Percentiles rank a stretch among this genome's conserved stretches.
These are phyloP conservation scores for Dendrocalamus sinicus DNA, from an alignment of 176 grass and related monocot species.

Conservation along the genomic window DNA sequence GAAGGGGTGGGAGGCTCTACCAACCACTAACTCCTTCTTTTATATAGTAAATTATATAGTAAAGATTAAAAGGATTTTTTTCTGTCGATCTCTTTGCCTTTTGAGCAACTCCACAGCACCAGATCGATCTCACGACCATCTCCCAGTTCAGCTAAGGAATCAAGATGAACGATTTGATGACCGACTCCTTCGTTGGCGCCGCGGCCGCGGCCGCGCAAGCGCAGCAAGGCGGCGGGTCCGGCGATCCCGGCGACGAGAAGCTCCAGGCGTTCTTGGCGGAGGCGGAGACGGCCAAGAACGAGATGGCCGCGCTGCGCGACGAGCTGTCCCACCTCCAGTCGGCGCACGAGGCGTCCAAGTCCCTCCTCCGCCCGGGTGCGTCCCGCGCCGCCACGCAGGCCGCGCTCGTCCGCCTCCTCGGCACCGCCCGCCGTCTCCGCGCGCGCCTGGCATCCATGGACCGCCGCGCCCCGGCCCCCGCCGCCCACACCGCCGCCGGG, in stretches of 20 bases:
- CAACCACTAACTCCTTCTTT: too few species aligned
- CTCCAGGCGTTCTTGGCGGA: conserved; percentile 59
- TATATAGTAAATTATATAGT: too few species aligned
- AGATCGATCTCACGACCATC: not conserved
- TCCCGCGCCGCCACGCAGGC: conserved; percentile 45
- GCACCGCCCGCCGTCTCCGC: conserved; percentile 44
- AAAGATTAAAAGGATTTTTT: not conserved
- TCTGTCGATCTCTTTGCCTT: not conserved
- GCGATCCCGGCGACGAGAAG: conserved; percentile 25
- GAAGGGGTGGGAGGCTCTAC: too few species aligned
- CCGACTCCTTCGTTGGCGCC: conserved; percentile 57
- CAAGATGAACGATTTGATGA: conserved; percentile 72
- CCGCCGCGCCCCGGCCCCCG: conserved; percentile 47
- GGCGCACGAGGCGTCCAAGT: conserved; percentile 61
- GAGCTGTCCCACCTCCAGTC: conserved; percentile 49
- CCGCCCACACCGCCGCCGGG: conserved; percentile 46
- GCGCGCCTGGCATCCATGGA: conserved; percentile 55
- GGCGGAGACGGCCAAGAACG: conserved; percentile 54
- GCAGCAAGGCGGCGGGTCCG: not conserved
- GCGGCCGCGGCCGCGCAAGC: conserved; percentile 38
- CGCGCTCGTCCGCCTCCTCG: conserved; percentile 52
- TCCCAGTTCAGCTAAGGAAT: not conserved
- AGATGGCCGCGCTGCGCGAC: conserved; percentile 53
- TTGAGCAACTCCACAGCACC: not conserved
- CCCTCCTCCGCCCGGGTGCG: conserved; percentile 32